Conservation (phyloP, 1,284 basidiomycete genomes). For the Microbotryomycetes sp. region DNA sequence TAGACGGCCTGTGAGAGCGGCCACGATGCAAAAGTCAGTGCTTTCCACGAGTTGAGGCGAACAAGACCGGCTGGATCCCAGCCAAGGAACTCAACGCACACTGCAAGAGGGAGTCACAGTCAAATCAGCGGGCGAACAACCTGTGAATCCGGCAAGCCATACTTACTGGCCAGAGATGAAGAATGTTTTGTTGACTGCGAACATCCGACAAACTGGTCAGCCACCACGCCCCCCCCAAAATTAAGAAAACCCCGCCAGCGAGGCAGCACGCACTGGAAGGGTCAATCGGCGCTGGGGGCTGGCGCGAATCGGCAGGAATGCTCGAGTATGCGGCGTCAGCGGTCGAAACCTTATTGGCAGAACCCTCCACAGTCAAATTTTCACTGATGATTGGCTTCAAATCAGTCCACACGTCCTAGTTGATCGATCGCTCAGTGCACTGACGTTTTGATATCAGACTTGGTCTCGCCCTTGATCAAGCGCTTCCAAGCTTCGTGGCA, state of each 20-base stretch:
- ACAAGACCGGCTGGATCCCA: too few species aligned
- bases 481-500: constrained; percentile 98
- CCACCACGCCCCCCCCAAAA: too few species aligned
- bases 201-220: too few species aligned
- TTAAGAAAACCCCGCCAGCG: too few species aligned
- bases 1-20: not conserved
- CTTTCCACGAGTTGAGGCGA: too few species aligned
- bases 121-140: not conserved
- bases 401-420: too few species aligned
- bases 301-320: constrained; percentile 71
- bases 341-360: constrained; percentile 59
- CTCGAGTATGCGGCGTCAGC: constrained; percentile 58
- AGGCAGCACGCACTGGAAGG: constrained; percentile 59
- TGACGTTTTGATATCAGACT: constrained; percentile 70
- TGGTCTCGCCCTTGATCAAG: constrained; percentile 73
- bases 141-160: not conserved
- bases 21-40: not conserved
- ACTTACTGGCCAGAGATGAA: constrained; percentile 13
- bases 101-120: too few species aligned
- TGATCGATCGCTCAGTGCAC: too few species aligned
- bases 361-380: constrained; percentile 60
- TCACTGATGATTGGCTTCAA: too few species aligned
- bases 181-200: constrained; percentile 17
- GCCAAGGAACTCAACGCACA: too few species aligned
- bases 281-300: constrained; percentile 77